A percentile compares a stretch with the other conserved stretches of the same genome.
phyloP scores from a whole-genome alignment of 768 basidiomycete species.

The Lentinula detonsa region DNA sequence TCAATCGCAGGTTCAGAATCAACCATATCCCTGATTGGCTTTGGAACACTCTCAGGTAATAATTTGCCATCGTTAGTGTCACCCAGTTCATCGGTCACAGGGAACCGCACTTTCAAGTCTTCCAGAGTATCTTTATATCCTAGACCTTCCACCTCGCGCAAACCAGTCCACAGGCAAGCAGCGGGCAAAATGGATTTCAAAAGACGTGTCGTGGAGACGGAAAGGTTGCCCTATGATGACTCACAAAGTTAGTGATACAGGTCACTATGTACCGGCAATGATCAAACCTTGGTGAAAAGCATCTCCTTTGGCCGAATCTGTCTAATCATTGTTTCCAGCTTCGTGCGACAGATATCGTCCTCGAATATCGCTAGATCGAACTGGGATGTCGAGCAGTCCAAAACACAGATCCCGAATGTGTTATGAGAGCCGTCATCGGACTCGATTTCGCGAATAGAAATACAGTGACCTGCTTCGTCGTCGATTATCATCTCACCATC shows the following conservation, averaged over 20 bases:
- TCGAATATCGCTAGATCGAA: constrained; percentile 88
- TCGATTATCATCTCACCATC: constrained; percentile 85
- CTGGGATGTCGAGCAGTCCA: constrained; percentile 94
- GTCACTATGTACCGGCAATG: neutral
- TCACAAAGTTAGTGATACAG: neutral
- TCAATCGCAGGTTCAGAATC: constrained; percentile 65
- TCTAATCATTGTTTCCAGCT: constrained; percentile 87
- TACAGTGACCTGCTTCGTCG: constrained; percentile 93
- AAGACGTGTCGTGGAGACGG: constrained; percentile 75
- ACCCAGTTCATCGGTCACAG: constrained; percentile 32
- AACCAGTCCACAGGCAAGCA: constrained; percentile 82
- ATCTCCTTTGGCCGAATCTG: constrained; percentile 89
- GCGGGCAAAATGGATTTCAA: constrained; percentile 77
- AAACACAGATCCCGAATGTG: constrained; percentile 81
- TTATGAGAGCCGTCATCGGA: constrained; percentile 36
- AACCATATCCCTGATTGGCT: constrained; percentile 70
- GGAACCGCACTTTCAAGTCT: constrained; percentile 65
- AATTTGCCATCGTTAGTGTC: constrained; percentile 46
- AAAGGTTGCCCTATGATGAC: constrained; percentile 67
- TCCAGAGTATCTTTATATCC: constrained; percentile 63
- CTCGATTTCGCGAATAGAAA: constrained; percentile 73
- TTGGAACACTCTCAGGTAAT: constrained; percentile 48
- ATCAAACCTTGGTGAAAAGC: constrained; percentile 77
- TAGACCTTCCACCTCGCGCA: constrained; percentile 81
- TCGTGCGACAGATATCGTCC: constrained; percentile 90